Base-by-base conservation (phyloP, 352 stramenopile genomes). In the Pythium guiyangense region DNA sequence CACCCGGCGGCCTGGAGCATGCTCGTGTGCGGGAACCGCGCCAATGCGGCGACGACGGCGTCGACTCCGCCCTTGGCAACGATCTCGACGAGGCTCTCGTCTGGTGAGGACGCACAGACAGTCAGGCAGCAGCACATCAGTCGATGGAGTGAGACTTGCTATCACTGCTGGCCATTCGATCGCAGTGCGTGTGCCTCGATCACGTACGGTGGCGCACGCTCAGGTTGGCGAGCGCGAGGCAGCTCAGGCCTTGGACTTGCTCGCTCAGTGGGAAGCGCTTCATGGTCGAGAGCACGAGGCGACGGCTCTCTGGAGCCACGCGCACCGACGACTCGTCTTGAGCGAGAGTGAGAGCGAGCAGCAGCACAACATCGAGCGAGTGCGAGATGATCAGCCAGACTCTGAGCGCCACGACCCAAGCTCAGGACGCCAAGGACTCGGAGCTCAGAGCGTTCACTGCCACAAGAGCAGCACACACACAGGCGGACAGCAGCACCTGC, bases 211-310 rank as follows among this genome's bases (percentile, higher is more conserved):
- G 69, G 6, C 75, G 75, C 29, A 86, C 57, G 45, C 75, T 85
- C 3, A 88, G 51, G 20, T 88, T 88, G 6, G 71, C 70, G 18
- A 88, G 61, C 4, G 75, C 74, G 4, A 88, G 62, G 34, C 66
- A 82, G 8, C 69, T 57, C 18, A 88, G 60, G 3, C 75, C 78
- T 48, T 88, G 75, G 1, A 86, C 53, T 52, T 83, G 69, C 54
- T 86, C 75, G 26, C 69, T 77, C 17, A 84, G 52, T n/a, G 73
- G 73, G 51, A 88, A 86, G 0, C 74, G 64, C 39, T 66, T 63
- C 78, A 86, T 86, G 40, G 75, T 71, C 11, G 73, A 79, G 22
- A 88, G 62, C 12, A 85, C 78, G 6, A 88, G 66, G 8, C 71
- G 69, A 0, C 71, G 63, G 22, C 69, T 88, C 53, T 86, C 73